phyloP scores from a whole-genome alignment of 1,284 basidiomycete genomes.

The Ustilago curta region DNA sequence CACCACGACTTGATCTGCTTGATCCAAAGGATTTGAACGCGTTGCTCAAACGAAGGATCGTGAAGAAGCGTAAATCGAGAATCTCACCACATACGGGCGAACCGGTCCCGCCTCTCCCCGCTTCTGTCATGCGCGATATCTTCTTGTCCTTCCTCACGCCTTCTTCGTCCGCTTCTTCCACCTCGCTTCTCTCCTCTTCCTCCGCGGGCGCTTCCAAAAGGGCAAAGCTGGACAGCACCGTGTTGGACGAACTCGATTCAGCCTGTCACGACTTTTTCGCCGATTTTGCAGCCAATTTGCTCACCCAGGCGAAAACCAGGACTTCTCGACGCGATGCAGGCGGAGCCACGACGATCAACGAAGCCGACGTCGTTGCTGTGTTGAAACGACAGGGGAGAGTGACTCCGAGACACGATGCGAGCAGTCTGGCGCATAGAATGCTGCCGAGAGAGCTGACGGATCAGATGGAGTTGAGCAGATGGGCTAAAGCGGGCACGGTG shows the following conservation, averaged over 20 bases:
- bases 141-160: constrained; percentile 44
- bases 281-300: constrained; percentile 28
- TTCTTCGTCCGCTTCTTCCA: constrained; percentile 3
- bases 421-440: constrained; percentile 35
- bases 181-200: constrained; percentile 16
- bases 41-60: constrained; percentile 44
- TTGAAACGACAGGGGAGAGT: constrained; percentile 48
- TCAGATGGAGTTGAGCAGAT: constrained; percentile 45
- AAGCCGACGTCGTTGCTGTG: constrained; percentile 39
- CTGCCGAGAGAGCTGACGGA: constrained; percentile 48
- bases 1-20: constrained; percentile 27
- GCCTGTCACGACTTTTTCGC: constrained; percentile 45
- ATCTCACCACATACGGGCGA: constrained; percentile 32
- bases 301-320: constrained; percentile 25
- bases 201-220: constrained; percentile 7
- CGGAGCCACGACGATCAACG: constrained; percentile 24
- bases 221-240: constrained; percentile 31
- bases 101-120: constrained; percentile 33
- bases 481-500: constrained; percentile 37
- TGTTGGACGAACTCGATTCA: constrained; percentile 42
- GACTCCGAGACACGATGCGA: constrained; percentile 33
- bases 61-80: constrained; percentile 46
- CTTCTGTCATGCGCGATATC: constrained; percentile 42
- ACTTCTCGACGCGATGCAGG: neutral
- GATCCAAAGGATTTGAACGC: constrained; percentile 46